Percentiles rank a stretch among this genome's conserved stretches.
Conservation (phyloP, 805 yeast genomes). For the Spathaspora gorwiae region DNA sequence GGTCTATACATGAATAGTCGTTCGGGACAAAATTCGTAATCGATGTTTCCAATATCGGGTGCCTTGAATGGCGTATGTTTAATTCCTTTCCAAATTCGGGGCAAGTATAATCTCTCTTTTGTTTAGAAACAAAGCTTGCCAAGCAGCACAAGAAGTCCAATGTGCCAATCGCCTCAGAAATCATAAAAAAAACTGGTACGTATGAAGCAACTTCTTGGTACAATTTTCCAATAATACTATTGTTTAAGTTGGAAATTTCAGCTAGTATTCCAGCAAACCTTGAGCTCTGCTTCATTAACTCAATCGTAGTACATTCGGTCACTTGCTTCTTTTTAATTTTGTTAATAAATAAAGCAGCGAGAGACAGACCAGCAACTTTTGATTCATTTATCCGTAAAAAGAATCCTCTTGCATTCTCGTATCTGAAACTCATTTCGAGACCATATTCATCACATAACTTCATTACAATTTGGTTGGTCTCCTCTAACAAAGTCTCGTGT, state of each 20-base stretch:
- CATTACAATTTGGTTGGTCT: conserved; percentile 1
- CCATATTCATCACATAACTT: background rate
- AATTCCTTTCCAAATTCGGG: conserved; percentile 36
- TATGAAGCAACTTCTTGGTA: background rate
- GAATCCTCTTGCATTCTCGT: conserved; percentile 6
- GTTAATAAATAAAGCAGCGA: conserved; percentile 5
- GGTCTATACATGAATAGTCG: conserved; percentile 29
- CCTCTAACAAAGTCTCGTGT: conserved; percentile 2
- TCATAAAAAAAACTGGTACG: conserved; percentile 7
- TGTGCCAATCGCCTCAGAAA: conserved; percentile 8
- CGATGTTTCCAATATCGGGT: conserved; percentile 37
- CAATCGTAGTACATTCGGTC: conserved; percentile 8
- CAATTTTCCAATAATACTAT: conserved; percentile 27
- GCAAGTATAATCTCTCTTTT: conserved; percentile 11
- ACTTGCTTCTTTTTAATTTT: conserved; percentile 4
- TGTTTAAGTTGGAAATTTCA: conserved; percentile 42
- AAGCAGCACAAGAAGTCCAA: conserved; percentile 34
- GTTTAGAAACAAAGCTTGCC: conserved; percentile 18
- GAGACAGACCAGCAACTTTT: background rate
- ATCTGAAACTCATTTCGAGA: conserved; percentile 1
- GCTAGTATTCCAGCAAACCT: conserved; percentile 34
- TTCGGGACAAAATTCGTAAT: conserved; percentile 29
- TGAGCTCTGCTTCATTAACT: conserved; percentile 20
- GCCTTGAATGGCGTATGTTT: conserved; percentile 29
- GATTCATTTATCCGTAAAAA: conserved; percentile 4